phyloP scores from a whole-genome alignment of 1,284 basidiomycete genomes.

The Tilletia walkeri region DNA sequence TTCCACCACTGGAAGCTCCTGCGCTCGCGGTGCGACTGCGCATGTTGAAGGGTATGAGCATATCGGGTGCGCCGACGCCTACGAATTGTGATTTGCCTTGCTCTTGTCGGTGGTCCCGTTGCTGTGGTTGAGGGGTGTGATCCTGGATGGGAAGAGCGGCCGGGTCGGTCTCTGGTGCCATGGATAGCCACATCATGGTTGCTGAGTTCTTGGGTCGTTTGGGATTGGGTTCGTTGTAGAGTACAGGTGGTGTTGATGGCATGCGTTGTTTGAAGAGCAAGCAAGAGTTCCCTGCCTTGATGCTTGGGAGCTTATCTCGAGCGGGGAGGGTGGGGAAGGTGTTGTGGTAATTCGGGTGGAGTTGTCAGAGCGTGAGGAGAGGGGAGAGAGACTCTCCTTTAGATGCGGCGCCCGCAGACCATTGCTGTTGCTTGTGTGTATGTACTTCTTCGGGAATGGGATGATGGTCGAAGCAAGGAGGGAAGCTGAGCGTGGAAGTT shows the following conservation, averaged over 20 bases:
- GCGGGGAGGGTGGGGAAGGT: too few relatives aligned
- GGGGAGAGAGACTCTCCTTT: not conserved
- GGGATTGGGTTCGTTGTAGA: not conserved
- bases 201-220: not conserved
- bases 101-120: not conserved
- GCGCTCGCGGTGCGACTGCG: constrained; percentile 1
- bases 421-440: too few relatives aligned
- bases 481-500: too few relatives aligned
- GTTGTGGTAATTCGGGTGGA: too few relatives aligned
- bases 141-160: not conserved
- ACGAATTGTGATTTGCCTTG: not conserved
- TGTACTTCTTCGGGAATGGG: too few relatives aligned
- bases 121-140: not conserved
- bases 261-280: not conserved
- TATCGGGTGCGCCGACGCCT: constrained; percentile 4
- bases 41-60: constrained; percentile 15
- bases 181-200: constrained; percentile 16
- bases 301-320: too few relatives aligned
- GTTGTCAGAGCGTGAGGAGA: too few relatives aligned
- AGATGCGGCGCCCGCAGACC: too few relatives aligned
- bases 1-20: not conserved
- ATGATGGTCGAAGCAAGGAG: too few relatives aligned
- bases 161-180: constrained; percentile 13
- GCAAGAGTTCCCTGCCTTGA: not conserved
- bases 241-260: constrained; percentile 9